Base-by-base conservation (phyloP, 208 protist species). In the Acanthamoeba lugdunensis region DNA sequence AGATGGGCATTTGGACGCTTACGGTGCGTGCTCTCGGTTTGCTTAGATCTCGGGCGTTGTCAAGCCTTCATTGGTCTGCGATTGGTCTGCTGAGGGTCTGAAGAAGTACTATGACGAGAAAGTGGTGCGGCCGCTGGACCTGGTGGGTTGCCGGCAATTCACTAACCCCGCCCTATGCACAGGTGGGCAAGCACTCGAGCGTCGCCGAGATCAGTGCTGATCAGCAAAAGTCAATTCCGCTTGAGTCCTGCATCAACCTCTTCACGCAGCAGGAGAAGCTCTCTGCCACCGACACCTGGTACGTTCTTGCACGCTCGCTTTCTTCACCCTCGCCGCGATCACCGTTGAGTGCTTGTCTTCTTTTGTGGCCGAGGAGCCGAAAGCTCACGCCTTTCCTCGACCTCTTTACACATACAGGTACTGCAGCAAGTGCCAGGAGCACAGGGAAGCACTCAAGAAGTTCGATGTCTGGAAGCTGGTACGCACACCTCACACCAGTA, bases 391-490 rank as follows among this genome's bases (percentile, higher is more conserved):
- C 21, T 9, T 9, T n/a, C 21, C 61, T 28, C 61, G 21, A 0
- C 9, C 18, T 8, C 65, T 77, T 14, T 77, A 45, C 28, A 79
- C 96, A 18, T 93, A 97, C 28, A 96, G 96, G 97, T 97, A 97
- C 61, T 97, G 97, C 56, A 90, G 30, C 48, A 73, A 93, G 9
- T 97, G 97, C 87, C 97, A 96, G 81, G 84, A 96, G 37, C 79
- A 96, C 50, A 28, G n/a, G 23, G 54, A 94, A 81, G 94, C 96
- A 30, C 73, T 58, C 8, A 97, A 96, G 75, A 94, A 96, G 69
- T 94, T 97, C 67, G 96, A 97, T 48, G 50, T 97, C 13, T 97
- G 96, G 96, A 95, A 85, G 61, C 30, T 97, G 67, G 67, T 75
- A 75, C 41, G 41, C 41, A 45, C 41, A 45, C 41, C 41, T 4